phyloP scores from a whole-genome alignment of 192 early-diverging fungal genomes.

The Umbelopsis isabellina region DNA sequence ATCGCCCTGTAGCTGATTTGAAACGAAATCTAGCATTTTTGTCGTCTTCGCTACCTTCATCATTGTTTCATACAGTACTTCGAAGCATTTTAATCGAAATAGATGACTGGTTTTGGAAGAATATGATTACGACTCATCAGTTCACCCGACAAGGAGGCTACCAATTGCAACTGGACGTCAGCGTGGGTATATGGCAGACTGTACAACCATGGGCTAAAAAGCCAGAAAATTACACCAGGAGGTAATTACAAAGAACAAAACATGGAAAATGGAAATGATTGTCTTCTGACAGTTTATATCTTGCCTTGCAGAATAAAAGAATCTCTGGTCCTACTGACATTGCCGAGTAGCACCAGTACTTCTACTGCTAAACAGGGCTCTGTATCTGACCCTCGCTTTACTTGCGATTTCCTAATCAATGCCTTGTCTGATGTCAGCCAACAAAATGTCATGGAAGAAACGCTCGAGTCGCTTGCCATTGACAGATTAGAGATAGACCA shows the following conservation, averaged over 20 bases:
- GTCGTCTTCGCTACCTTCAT: conserved; percentile 34
- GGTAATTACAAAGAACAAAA: conserved; percentile 29
- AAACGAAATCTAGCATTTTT: conserved; percentile 45
- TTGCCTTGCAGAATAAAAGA: conserved; percentile 31
- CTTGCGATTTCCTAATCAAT: conserved; percentile 25
- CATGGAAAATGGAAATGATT: neutral
- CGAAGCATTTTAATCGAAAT: conserved; percentile 47
- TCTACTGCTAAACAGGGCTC: neutral
- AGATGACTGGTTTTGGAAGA: conserved; percentile 58
- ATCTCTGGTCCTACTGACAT: conserved; percentile 27
- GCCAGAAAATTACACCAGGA: conserved; percentile 54
- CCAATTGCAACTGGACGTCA: conserved; percentile 52
- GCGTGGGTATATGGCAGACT: conserved; percentile 49
- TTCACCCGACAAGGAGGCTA: conserved; percentile 52
- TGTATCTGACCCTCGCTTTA: conserved; percentile 8
- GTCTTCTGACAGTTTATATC: neutral
- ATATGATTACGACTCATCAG: conserved; percentile 53
- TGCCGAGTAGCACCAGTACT: conserved; percentile 11
- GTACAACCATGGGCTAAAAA: conserved; percentile 49
- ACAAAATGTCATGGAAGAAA: neutral
- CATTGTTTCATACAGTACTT: conserved; percentile 43
- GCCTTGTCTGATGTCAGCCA: conserved; percentile 1
- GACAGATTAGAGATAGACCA: conserved; percentile 28
- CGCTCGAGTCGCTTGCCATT: conserved; percentile 17
- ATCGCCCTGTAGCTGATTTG: conserved; percentile 49